Evolutionary conservation across 108 stramenopile genomes (phyloP).

Genomic region (Discostella pseudostelligera): DNA sequence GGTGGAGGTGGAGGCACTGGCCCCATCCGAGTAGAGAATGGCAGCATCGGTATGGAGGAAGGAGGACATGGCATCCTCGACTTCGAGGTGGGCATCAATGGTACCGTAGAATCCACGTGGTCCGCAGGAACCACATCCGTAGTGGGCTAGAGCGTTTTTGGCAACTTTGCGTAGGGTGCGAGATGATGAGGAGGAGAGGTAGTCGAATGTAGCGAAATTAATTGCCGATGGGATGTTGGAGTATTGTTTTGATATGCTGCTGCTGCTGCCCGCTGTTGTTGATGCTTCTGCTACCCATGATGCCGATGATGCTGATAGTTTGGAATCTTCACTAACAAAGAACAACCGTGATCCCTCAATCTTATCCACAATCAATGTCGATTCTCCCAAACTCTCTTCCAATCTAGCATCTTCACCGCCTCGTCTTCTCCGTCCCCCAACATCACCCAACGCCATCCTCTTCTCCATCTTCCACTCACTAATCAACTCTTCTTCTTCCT

Average conservation of each 20-base stretch:
- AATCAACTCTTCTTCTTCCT: constrained; percentile 76
- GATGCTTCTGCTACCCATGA: neutral
- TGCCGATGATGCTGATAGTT: constrained; percentile 11
- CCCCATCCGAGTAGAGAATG: constrained; percentile 97
- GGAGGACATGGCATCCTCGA: constrained; percentile 81
- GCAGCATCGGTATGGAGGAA: constrained; percentile 89
- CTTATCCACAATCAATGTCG: constrained; percentile 24
- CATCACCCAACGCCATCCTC: constrained; percentile 68
- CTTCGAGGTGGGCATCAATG: constrained; percentile 90
- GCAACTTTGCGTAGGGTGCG: constrained; percentile 21
- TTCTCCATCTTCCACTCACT: constrained; percentile 81
- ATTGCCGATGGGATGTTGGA: constrained; percentile 50
- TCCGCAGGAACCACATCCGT: constrained; percentile 97
- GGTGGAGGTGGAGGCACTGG: constrained; percentile 78
- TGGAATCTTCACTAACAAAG: constrained; percentile 16
- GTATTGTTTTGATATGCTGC: neutral
- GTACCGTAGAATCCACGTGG: constrained; percentile 99
- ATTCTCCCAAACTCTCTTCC: constrained; percentile 8
- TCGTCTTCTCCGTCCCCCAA: constrained; percentile 1
- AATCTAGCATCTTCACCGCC: neutral
- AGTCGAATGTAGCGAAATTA: constrained; percentile 88
- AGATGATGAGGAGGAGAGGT: constrained; percentile 61
- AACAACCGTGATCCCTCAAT: constrained; percentile 29
- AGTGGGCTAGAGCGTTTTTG: constrained; percentile 56
- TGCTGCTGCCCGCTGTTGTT: neutral